Conservation (phyloP, 768 basidiomycete species). For the Hericium erinaceus region DNA sequence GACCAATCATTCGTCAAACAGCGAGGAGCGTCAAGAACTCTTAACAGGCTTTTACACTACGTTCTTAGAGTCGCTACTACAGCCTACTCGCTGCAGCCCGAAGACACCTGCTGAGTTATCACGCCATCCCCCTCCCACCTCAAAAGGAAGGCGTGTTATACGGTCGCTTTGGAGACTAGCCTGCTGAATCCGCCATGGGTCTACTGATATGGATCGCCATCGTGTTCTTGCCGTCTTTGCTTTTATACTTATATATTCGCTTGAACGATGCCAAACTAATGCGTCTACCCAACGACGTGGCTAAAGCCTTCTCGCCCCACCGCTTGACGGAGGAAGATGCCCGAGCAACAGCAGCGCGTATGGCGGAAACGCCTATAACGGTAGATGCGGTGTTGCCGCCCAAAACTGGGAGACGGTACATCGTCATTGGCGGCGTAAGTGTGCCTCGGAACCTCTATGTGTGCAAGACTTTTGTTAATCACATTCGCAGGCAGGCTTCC, state of each 20-base stretch:
- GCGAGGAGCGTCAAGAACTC: too few species aligned
- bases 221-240: constrained; percentile 2
- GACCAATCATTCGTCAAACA: too few species aligned
- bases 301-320: constrained; percentile 38
- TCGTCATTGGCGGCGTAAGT: constrained; percentile 67
- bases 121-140: too few species aligned
- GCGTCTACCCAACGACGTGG: constrained; percentile 36
- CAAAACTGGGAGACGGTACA: constrained; percentile 66
- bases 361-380: constrained; percentile 27
- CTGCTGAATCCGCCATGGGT: too few species aligned
- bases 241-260: constrained; percentile 31
- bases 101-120: too few species aligned
- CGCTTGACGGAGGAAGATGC: constrained; percentile 40
- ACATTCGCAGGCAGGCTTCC: constrained; percentile 51
- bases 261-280: constrained; percentile 48
- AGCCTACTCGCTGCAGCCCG: too few species aligned
- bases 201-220: too few species aligned
- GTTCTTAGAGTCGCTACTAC: too few species aligned
- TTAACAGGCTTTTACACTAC: too few species aligned
- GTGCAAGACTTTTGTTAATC: neutral
- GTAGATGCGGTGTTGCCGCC: constrained; percentile 45
- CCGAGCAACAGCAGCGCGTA: constrained; percentile 25
- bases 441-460: neutral
- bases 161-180: too few species aligned
- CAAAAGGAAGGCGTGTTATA: too few species aligned